Evolutionary conservation across 257 asterid genomes (phyloP).

Genomic region (Salvia miltiorrhiza): DNA sequence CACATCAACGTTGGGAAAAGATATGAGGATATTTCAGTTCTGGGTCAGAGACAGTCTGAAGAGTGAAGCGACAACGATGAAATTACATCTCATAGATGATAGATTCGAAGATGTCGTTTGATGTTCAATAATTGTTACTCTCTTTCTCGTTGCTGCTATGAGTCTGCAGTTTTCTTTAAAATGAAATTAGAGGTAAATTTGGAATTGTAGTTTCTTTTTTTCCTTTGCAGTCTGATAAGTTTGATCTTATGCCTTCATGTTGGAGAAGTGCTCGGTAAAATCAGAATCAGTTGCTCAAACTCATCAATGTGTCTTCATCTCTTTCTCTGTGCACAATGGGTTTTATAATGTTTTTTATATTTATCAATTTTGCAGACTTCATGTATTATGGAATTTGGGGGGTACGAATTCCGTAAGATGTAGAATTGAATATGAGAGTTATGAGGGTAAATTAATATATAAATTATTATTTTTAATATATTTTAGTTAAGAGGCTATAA

Average conservation of each 20-base stretch:
- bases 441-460: too few relatives aligned
- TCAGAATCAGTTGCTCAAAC: too few relatives aligned
- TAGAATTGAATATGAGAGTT: too few relatives aligned
- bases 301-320: too few relatives aligned
- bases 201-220: conserved; percentile 18
- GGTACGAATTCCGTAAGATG: too few relatives aligned
- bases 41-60: conserved; percentile 79
- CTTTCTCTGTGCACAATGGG: too few relatives aligned
- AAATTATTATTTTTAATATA: too few relatives aligned
- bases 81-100: conserved; percentile 11
- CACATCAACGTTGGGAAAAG: conserved; percentile 74
- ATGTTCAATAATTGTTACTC: conserved; percentile 37
- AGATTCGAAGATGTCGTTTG: conserved; percentile 30
- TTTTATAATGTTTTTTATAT: too few relatives aligned
- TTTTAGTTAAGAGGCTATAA: too few relatives aligned
- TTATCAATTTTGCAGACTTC: too few relatives aligned
- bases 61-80: conserved; percentile 40
- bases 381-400: too few relatives aligned
- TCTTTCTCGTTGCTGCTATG: conserved; percentile 10
- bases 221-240: conserved; percentile 4
- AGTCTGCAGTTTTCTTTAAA: conserved; percentile 17
- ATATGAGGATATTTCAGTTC: conserved; percentile 74
- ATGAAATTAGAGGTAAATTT: conserved; percentile 12
- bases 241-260: conserved; percentile 9
- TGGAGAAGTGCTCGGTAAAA: too few relatives aligned